Conservation (phyloP, 176 grass and related monocot species). For the Eragrostis curvula region DNA sequence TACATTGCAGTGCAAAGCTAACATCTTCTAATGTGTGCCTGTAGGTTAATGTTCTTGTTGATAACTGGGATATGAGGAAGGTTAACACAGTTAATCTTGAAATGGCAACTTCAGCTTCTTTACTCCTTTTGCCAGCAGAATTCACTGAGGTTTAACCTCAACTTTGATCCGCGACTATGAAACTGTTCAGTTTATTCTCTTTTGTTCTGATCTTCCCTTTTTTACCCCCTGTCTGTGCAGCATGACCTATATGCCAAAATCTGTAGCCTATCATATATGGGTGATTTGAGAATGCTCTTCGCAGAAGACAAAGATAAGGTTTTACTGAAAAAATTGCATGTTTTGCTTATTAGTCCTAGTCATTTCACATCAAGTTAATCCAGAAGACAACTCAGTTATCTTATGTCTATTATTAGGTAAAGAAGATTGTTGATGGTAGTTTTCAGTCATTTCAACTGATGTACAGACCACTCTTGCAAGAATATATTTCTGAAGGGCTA, state of each 20-base stretch:
- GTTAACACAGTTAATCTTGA: constrained; percentile 84
- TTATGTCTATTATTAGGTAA: constrained; percentile 58
- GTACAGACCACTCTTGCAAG: constrained; percentile 73
- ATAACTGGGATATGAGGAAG: constrained; percentile 65
- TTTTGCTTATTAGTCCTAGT: not conserved
- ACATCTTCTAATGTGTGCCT: constrained; percentile 1
- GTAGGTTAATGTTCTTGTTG: constrained; percentile 56
- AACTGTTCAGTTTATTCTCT: constrained; percentile 17
- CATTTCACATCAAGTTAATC: constrained; percentile 19
- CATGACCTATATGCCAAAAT: constrained; percentile 88
- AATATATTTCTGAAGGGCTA: constrained; percentile 65
- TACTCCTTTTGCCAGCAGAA: constrained; percentile 80
- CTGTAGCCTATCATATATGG: constrained; percentile 90
- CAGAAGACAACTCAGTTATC: not conserved
- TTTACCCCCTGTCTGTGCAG: constrained; percentile 41
- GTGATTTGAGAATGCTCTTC: constrained; percentile 93
- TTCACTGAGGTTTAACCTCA: constrained; percentile 70
- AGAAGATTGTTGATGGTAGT: constrained; percentile 84
- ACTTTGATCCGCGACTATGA: constrained; percentile 24
- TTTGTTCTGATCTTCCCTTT: constrained; percentile 33
- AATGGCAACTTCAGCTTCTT: constrained; percentile 78
- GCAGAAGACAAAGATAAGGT: constrained; percentile 96
- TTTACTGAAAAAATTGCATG: constrained; percentile 5
- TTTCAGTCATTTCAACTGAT: constrained; percentile 76
- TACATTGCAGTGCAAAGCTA: not conserved